phyloP scores from a whole-genome alignment of 2,329 filamentous ascomycete species.

The Cercospora nicotianae region DNA sequence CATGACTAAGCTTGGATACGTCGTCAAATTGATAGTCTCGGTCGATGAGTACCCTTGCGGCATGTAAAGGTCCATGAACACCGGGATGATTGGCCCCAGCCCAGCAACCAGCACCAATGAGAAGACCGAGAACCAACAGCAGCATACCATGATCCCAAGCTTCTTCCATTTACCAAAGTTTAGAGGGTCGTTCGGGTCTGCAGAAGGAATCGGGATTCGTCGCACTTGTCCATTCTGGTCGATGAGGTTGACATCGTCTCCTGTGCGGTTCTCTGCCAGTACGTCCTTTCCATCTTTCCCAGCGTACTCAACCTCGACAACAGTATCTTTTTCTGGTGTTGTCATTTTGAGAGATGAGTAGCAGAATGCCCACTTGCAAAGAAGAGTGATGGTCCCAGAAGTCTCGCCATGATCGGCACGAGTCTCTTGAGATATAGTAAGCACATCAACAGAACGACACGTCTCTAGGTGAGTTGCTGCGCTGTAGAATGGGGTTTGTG shows the following conservation, averaged over 20 bases:
- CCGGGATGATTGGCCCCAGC: slow-evolving; percentile 44
- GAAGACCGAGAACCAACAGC: slow-evolving; percentile 39
- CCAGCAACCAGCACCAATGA: slow-evolving; percentile 54
- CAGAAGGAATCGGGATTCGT: slow-evolving; percentile 29
- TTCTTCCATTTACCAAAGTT: slow-evolving; percentile 37
- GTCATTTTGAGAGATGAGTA: neutral
- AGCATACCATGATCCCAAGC: slow-evolving; percentile 33
- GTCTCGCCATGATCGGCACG: neutral
- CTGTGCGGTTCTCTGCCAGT: neutral
- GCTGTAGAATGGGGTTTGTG: neutral
- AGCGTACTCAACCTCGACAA: neutral
- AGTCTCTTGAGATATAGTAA: neutral
- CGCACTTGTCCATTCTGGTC: slow-evolving; percentile 24
- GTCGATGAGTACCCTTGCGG: slow-evolving; percentile 29
- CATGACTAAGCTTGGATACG: slow-evolving; percentile 44
- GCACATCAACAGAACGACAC: neutral
- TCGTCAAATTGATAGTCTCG: slow-evolving; percentile 41
- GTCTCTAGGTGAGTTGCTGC: neutral
- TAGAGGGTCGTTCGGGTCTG: slow-evolving; percentile 34
- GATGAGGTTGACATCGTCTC: slow-evolving; percentile 26
- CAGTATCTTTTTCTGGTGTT: neutral
- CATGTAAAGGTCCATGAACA: slow-evolving; percentile 39
- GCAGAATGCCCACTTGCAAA: neutral
- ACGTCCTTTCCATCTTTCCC: neutral
- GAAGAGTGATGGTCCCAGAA: neutral